Conservation (phyloP, 2,329 filamentous ascomycete species). For the Leptographium flavum region DNA sequence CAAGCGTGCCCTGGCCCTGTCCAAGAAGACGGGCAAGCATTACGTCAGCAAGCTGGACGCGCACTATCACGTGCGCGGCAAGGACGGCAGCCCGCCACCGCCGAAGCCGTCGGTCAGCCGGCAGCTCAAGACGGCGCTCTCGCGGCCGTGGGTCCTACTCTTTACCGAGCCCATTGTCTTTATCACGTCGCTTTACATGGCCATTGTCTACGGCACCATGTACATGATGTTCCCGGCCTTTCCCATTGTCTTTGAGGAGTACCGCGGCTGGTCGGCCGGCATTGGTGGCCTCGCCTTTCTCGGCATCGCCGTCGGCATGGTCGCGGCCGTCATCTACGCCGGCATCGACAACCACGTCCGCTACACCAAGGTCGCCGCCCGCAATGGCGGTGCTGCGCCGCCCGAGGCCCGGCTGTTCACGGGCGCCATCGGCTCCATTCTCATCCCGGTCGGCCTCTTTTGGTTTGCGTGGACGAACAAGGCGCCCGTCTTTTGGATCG, state of each 20-base stretch:
- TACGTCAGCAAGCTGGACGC: conserved; percentile 26
- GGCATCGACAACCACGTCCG: conserved; percentile 43
- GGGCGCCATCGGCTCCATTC: conserved; percentile 45
- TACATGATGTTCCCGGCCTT: conserved; percentile 48
- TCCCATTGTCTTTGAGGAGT: conserved; percentile 50
- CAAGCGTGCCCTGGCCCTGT: conserved; percentile 35
- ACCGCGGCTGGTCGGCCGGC: conserved; percentile 43
- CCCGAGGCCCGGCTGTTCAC: conserved; percentile 52
- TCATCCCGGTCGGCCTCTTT: conserved; percentile 51
- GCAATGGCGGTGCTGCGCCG: conserved; percentile 38
- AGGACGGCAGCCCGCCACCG: conserved; percentile 13
- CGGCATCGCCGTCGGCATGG: conserved; percentile 54
- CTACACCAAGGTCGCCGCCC: conserved; percentile 24
- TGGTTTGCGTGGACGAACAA: conserved; percentile 56
- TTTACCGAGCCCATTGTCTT: conserved; percentile 59
- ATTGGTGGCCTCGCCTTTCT: conserved; percentile 52
- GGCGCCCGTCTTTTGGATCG: conserved; percentile 21
- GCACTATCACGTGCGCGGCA: conserved; percentile 9
- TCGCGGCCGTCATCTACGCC: conserved; percentile 40
- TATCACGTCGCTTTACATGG: conserved; percentile 51
- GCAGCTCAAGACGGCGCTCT: conserved; percentile 42
- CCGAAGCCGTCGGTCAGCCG: conserved; percentile 24
- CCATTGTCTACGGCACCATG: conserved; percentile 42
- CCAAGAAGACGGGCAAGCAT: conserved; percentile 28
- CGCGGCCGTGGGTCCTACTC: conserved; percentile 53